These are phyloP conservation scores for Agastache rugosa DNA, from an alignment of 257 asterid species.

Conservation along the genomic window DNA sequence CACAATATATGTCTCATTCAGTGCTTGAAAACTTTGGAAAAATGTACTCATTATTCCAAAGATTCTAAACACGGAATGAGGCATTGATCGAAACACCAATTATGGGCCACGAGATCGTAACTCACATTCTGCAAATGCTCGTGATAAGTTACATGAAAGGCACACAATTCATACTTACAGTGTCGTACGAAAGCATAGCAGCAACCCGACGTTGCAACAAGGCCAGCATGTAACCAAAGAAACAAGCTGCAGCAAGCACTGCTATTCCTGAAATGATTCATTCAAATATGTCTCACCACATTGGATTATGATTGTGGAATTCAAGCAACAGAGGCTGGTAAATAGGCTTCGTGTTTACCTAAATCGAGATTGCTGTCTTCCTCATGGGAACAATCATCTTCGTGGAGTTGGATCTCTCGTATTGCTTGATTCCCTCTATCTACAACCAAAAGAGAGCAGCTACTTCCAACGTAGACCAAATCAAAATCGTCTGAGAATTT, in stretches of 20 bases:
- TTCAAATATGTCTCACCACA: neutral
- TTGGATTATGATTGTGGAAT: neutral
- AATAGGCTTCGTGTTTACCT: constrained; percentile 45
- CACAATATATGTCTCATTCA: neutral
- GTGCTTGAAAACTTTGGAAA: neutral
- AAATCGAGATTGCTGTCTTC: constrained; percentile 63
- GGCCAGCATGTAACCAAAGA: constrained; percentile 93
- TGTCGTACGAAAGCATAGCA: constrained; percentile 52
- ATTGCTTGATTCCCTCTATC: constrained; percentile 95
- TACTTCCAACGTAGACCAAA: constrained; percentile 69
- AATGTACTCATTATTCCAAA: too few relatives aligned
- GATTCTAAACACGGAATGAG: neutral
- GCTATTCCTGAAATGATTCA: constrained; percentile 65
- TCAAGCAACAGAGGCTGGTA: neutral
- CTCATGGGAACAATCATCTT: constrained; percentile 75
- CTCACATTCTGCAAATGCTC: neutral
- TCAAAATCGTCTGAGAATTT: constrained; percentile 88
- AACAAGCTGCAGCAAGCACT: constrained; percentile 75
- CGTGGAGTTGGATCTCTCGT: constrained; percentile 85
- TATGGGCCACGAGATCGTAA: neutral
- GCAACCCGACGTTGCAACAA: constrained; percentile 71
- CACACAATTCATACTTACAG: constrained; percentile 46
- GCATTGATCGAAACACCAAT: neutral
- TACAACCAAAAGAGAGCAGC: constrained; percentile 81
- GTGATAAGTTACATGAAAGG: neutral